Evolutionary conservation across 352 stramenopile genomes (phyloP), one percentile per base, ranked within the genome.

Genomic region (Pythium brachiatum): DNA sequence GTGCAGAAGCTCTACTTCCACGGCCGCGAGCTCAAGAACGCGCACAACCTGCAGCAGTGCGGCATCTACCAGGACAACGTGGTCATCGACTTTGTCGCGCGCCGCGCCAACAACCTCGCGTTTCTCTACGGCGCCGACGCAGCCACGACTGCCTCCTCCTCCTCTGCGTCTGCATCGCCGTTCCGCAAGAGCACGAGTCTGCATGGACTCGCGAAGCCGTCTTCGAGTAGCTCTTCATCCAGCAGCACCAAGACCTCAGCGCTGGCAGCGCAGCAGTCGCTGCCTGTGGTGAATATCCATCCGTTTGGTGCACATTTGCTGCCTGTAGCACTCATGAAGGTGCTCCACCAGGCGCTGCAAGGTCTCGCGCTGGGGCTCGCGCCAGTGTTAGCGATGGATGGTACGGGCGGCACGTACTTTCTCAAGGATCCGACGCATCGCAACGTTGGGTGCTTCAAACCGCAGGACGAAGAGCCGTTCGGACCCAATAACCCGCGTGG

Each of bases 351-450:
- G 74, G 78, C 96, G 54, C 73, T 97, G 43, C 84, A 97, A 76
- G 94, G 86, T 2, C 78, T 99, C n/a, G 78, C 86, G 7, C 60
- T 98, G 23, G 94, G 94, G 0, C 74, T 97, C 38, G 96, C 96
- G 53, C 96, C 96, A 2, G 86, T 95, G 12, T 72, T 98, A 7
- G 88, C 93, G 2, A 89, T 98, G 68, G 97, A 99, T 72, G 96
- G 97, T 59, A 98, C 91, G 0, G 96, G 97, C n/a, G 97, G 97
- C 51, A 98, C 96, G 16, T 99, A 99, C 79, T 99, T 99, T 71
- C 84, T 99, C 41, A 95, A 97, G 51, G 94, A 98, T 74, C 83
- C 92, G 5, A 79, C 82, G 7, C 97, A 98, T 62, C 88, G 87
- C 65, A 91, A 97, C 62, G 88, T 98, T 23, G 92, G 89, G 21